Base-by-base conservation (phyloP, 1,284 basidiomycete genomes). In the Anthracocystis walkeri region DNA sequence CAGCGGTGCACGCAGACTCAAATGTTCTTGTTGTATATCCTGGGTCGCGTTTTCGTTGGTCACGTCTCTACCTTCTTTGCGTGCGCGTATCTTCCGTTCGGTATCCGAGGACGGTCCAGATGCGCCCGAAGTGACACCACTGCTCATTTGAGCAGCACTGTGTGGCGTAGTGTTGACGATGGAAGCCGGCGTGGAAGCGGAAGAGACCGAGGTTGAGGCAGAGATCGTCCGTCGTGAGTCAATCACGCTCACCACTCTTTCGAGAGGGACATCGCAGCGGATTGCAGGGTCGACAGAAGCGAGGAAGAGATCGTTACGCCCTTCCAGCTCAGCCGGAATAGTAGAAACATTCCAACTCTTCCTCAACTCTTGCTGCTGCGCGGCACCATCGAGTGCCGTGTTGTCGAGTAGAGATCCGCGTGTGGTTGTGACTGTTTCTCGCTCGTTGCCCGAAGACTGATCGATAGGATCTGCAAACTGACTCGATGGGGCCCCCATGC, bases 181-280 rank as follows among this genome's bases (percentile, higher is more conserved):
- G 20, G 60, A 56, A 8, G 57, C 42, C 10, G 69, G 50, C 10
- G 59, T 63, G 1, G 69, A 65, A 1, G 51, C 53, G 23, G 69
- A 58, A 1, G 62, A 58, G 21, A 50, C 49, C 25, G 69, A 63
- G 2, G 50, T 54, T 16, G 64, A 63, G 14, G 63, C 45, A 12
- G 66, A 64, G 12, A 46, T 50, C 25, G 51, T 46, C 21, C 44
- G 23, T 23, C 29, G 56, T n/a, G 70, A 60, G 27, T 73, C 60
- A 49, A 73, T 52, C 18, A 62, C 23, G 31, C 23, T 56, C 14
- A 54, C 35, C 20, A 73, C 64, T 38, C 27, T 25, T 11, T 67
- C 65, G 21, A 68, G 45, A 2, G 70, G 58, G 11, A 73, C 61
- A 46, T 73, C 70, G 44, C 57, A 60, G 44, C 61, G 65, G 18